Base-by-base conservation (phyloP, 2,329 filamentous ascomycete species). In the Calonectria crousiana region DNA sequence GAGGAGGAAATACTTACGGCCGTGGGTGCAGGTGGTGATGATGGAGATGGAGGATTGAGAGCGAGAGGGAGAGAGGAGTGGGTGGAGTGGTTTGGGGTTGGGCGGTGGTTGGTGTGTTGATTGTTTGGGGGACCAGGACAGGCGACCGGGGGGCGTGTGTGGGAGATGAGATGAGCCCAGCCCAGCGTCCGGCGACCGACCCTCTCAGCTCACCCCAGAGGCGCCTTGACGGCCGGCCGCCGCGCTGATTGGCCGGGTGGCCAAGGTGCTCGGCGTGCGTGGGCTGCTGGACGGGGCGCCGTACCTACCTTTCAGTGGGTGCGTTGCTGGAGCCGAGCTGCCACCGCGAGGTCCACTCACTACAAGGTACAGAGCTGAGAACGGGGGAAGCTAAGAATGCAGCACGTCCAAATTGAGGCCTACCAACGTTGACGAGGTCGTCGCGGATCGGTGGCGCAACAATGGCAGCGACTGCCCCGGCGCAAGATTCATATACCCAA, bases 151-250 rank as follows among this genome's bases (percentile, higher is more conserved):
- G 72, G 58, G 69, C 65, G 71, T 78, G 75, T 72, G 73, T 44
- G 64, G 62, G 73, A 73, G 51, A 65, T 75, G 72, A 76, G 74
- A 72, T 76, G 70, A 71, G 70, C 62, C 52, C 26, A 53, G 44
- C 32, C 67, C 71, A 73, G 71, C 71, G 58, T 44, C 20, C 53
- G 41, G 49, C 52, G 44, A 65, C 56, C 66, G 49, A 68, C 60
- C 49, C 65, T 69, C 66, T 67, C 70, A 73, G 71, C 71, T 69
- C 71, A 69, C 65, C 67, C 53, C 72, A 36, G 66, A 62, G 71
- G 67, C 71, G 67, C 53, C 53, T 65, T n/a, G 53, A 74, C 69
- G 66, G 68, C 67, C 44, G 71, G 69, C 62, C 36, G 67, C 65
- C 53, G 56, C 32, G 47, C 53, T 73, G 60, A 75, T 75, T 74